Percentiles rank a stretch among this genome's conserved stretches.
phyloP scores from a whole-genome alignment of 345 rosid species.

The Citrus sp. region DNA sequence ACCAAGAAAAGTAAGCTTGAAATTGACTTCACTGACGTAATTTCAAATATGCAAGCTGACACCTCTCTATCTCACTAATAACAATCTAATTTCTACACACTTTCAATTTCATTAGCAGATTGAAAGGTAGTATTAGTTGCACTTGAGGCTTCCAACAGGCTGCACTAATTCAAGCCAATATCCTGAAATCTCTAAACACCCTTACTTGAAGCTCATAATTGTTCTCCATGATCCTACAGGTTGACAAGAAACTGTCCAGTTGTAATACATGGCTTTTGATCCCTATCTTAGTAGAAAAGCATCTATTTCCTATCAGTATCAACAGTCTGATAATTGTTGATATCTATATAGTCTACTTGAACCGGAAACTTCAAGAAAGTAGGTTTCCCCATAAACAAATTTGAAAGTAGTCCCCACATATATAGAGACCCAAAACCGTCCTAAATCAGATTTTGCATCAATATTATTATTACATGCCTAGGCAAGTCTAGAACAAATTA shows the following conservation, averaged over 20 bases:
- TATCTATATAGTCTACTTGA: neutral
- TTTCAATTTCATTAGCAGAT: neutral
- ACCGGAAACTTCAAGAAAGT: neutral
- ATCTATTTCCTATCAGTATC: neutral
- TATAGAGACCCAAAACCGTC: neutral
- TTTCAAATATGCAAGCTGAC: neutral
- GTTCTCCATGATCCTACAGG: neutral
- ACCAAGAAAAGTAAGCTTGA: neutral
- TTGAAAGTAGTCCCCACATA: neutral
- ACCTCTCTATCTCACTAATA: neutral
- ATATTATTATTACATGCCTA: neutral
- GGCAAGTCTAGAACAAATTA: neutral
- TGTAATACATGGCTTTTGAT: neutral
- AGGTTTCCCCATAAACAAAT: neutral
- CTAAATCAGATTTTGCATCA: neutral
- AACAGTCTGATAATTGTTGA: neutral
- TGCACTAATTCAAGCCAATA: neutral
- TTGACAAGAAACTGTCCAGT: neutral
- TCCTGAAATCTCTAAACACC: neutral
- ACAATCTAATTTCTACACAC: neutral
- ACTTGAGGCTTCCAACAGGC: neutral
- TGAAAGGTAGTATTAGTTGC: neutral
- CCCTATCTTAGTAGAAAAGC: neutral
- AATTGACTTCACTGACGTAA: neutral
- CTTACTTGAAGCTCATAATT: neutral